Base-by-base conservation (phyloP, 345 rosid species). In the Syzygium aqueum region DNA sequence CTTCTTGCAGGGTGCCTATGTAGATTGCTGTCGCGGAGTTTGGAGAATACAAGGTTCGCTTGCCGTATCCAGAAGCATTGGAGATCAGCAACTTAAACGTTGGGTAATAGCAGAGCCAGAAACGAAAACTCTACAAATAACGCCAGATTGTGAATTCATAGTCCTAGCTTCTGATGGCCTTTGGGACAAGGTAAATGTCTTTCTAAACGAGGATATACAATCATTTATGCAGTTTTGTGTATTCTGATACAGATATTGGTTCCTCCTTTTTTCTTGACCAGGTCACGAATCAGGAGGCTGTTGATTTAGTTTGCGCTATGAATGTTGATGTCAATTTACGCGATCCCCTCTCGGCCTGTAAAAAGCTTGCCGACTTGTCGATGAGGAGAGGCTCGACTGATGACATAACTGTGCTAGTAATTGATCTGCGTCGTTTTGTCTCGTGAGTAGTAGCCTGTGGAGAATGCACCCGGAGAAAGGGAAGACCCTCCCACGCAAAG, bases 71-170 rank as follows among this genome's bases (percentile, higher is more conserved):
- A 93, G 99, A 92, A 95, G 95, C 52, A 94, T 97, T 23, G 99
- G 98, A 80, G 99, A 97, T 87, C 86, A 86, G 61, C 92, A 92
- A 30, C 91, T 95, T 11, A 97, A 97, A 88, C 91, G 89, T 28
- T 97, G 97, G 97, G 99, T 96, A 53, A 94, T 88, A 49, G 94
- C 98, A 0, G 96, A 94, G 86, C 98, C 98, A 11, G 99, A 96
- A 85, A 94, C 98, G 3, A 93, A 89, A 88, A 85, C 91, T 1
- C 8, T 94, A 30, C 87, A 59, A 40, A 90, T 97, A 27, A 85
- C 92, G 37, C 87, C 89, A 7, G 94, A 93, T 7, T 93, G 93
- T 78, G 99, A 97, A 92, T 97, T 97, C 93, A 90, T 96, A 89
- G 92, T 97, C 90, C 90, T 97, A 85, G 99, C 99, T 46, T 95